phyloP scores from a whole-genome alignment of 441 rosid species.

The Monsonia emarginata region DNA sequence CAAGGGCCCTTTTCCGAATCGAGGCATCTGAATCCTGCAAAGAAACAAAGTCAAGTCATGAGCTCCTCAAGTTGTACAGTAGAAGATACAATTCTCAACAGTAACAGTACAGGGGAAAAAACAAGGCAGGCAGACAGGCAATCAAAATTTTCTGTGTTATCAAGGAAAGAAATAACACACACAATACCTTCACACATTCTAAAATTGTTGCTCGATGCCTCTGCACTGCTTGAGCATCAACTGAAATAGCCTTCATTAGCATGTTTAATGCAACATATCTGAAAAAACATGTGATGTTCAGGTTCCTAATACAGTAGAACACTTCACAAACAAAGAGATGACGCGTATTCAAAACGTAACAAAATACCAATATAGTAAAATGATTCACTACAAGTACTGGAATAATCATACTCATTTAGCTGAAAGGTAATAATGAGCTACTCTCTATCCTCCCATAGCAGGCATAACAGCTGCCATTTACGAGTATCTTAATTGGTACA shows the following conservation, averaged over 20 bases:
- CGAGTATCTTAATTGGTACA: neutral
- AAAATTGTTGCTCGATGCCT: slow-evolving; percentile 91
- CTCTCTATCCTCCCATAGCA: neutral
- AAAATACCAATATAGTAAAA: neutral
- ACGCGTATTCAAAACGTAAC: neutral
- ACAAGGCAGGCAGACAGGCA: slow-evolving; percentile 2
- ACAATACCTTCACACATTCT: slow-evolving; percentile 92
- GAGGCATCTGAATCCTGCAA: slow-evolving; percentile 98
- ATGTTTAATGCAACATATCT: slow-evolving; percentile 97
- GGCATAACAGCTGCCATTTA: neutral
- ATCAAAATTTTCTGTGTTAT: slow-evolving; percentile 7
- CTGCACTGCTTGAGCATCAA: slow-evolving; percentile 96
- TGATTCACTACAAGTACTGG: neutral
- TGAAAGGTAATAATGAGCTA: neutral
- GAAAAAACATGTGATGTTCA: slow-evolving; percentile 15
- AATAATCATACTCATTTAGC: neutral
- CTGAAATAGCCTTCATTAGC: slow-evolving; percentile 88
- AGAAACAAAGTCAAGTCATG: slow-evolving; percentile 25
- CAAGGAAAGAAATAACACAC: slow-evolving; percentile 18
- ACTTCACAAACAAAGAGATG: neutral
- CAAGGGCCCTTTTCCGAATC: slow-evolving; percentile 92
- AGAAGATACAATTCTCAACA: slow-evolving; percentile 9
- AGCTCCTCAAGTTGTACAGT: slow-evolving; percentile 13
- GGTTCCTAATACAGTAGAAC: neutral
- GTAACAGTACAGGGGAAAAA: slow-evolving; percentile 8